Percentiles rank a stretch among this genome's conserved stretches.
phyloP scores from a whole-genome alignment of 2,329 filamentous ascomycete genomes.

The Pyrenochaeta sp. region DNA sequence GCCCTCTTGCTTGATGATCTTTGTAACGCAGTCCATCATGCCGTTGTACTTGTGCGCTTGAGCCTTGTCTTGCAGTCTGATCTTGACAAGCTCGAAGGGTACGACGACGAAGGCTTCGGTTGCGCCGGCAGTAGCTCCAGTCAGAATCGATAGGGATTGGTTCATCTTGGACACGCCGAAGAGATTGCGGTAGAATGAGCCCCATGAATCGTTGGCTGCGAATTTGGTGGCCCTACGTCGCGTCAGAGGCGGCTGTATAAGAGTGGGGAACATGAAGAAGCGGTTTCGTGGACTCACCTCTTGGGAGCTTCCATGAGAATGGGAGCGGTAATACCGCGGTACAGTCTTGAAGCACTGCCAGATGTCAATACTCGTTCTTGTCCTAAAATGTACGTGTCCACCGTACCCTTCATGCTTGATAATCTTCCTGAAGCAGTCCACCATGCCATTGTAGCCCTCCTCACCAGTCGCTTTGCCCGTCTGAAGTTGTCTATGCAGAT shows the following conservation, averaged over 20 bases:
- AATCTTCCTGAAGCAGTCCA: slow-evolving; percentile 98
- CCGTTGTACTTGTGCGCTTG: slow-evolving; percentile 88
- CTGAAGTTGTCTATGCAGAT: slow-evolving; percentile 77
- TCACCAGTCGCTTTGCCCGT: slow-evolving; percentile 75
- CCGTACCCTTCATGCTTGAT: slow-evolving; percentile 90
- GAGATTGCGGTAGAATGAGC: slow-evolving; percentile 85
- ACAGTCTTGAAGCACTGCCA: slow-evolving; percentile 81
- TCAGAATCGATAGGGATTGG: slow-evolving; percentile 89
- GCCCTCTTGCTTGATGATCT: slow-evolving; percentile 86
- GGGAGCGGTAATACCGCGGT: slow-evolving; percentile 93
- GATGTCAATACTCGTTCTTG: slow-evolving; percentile 20
- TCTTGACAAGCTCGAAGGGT: slow-evolving; percentile 98
- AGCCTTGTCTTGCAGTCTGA: slow-evolving; percentile 93
- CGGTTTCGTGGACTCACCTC: slow-evolving; percentile 54
- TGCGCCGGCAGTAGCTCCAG: slow-evolving; percentile 91
- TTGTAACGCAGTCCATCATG: slow-evolving; percentile 79
- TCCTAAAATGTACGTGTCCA: background rate
- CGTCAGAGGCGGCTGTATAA: slow-evolving; percentile 8
- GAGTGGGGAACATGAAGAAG: background rate
- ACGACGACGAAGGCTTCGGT: slow-evolving; percentile 98
- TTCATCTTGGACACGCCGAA: slow-evolving; percentile 90
- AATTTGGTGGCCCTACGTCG: slow-evolving; percentile 86
- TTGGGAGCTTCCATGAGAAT: slow-evolving; percentile 98
- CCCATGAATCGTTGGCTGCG: slow-evolving; percentile 98
- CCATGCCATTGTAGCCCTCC: slow-evolving; percentile 94